phyloP scores from a whole-genome alignment of 202 grass and related monocot genomes.

The Setaria italica region DNA sequence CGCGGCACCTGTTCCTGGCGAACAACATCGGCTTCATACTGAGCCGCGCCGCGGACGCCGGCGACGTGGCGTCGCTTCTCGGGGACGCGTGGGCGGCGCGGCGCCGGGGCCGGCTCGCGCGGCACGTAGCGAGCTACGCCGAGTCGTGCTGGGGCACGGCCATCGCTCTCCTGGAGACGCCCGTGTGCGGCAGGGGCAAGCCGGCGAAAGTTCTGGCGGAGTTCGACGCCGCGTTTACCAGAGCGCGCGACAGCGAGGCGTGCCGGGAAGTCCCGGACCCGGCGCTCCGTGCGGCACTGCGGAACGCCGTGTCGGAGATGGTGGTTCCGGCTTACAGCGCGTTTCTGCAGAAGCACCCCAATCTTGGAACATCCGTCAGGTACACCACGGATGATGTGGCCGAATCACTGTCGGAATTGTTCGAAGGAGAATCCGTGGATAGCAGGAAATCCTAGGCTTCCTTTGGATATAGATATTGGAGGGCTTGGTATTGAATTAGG shows the following conservation, averaged over 20 bases:
- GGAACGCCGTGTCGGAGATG: slow-evolving; percentile 15
- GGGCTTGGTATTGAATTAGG: too few species aligned
- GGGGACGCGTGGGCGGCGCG: slow-evolving; percentile 17
- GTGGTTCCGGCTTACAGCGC: slow-evolving; percentile 34
- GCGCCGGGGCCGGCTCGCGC: background rate
- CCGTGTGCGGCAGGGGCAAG: slow-evolving; percentile 11
- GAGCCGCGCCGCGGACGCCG: background rate
- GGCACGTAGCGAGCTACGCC: slow-evolving; percentile 22
- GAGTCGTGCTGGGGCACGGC: slow-evolving; percentile 31
- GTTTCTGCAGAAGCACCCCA: slow-evolving; percentile 30
- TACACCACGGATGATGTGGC: slow-evolving; percentile 7
- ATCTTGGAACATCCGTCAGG: slow-evolving; percentile 8
- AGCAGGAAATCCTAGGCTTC: background rate
- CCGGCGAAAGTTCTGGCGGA: slow-evolving; percentile 9
- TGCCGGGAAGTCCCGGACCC: slow-evolving; percentile 24
- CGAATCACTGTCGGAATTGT: slow-evolving; percentile 32
- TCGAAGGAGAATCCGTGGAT: slow-evolving; percentile 17
- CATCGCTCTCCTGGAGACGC: slow-evolving; percentile 1
- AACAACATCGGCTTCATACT: slow-evolving; percentile 42
- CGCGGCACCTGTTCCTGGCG: slow-evolving; percentile 40
- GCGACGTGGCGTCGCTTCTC: slow-evolving; percentile 3
- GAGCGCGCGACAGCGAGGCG: background rate
- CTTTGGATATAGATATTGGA: too few species aligned
- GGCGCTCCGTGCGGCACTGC: slow-evolving; percentile 14
- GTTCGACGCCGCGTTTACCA: slow-evolving; percentile 34